Percentiles rank a stretch among this genome's conserved stretches.
Conservation (phyloP, 2,329 filamentous ascomycete species). For the Microcera coccophila region DNA sequence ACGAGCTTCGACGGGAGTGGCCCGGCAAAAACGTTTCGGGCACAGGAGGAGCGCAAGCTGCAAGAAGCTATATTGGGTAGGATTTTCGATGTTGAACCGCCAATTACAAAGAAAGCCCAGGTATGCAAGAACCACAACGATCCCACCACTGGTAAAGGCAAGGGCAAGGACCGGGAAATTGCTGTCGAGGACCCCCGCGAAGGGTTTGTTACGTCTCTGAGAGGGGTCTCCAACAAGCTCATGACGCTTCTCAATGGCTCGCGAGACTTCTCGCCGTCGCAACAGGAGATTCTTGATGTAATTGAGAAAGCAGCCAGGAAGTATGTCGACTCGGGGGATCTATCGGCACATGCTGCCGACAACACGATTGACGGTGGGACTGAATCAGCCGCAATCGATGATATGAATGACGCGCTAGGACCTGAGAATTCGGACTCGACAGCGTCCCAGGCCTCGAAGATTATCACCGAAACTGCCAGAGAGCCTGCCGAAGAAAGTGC, state of each 20-base stretch:
- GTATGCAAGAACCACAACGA: constrained; percentile 24
- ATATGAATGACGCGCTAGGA: constrained; percentile 5
- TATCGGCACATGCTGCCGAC: constrained; percentile 12
- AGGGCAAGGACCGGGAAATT: constrained; percentile 20
- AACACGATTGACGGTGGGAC: constrained; percentile 6
- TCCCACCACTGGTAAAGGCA: constrained; percentile 10
- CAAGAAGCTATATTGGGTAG: constrained; percentile 52
- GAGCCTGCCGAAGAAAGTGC: neutral
- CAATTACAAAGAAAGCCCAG: constrained; percentile 34
- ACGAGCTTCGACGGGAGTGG: constrained; percentile 37
- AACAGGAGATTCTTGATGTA: constrained; percentile 47
- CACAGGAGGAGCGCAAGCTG: constrained; percentile 50
- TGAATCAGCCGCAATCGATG: constrained; percentile 3
- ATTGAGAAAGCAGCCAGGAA: constrained; percentile 50
- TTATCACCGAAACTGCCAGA: neutral
- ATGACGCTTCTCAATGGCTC: constrained; percentile 39
- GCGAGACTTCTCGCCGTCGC: constrained; percentile 30
- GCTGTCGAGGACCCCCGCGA: constrained; percentile 25
- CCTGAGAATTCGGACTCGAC: constrained; percentile 4
- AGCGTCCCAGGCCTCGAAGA: neutral
- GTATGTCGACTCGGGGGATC: constrained; percentile 43
- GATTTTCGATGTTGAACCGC: constrained; percentile 50
- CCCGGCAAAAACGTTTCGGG: constrained; percentile 44
- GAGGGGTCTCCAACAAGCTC: constrained; percentile 40
- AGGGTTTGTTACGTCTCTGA: constrained; percentile 34